Evolutionary conservation across 345 rosid genomes (phyloP), one percentile per base, ranked within the genome.

Genomic region (Mangifera indica): DNA sequence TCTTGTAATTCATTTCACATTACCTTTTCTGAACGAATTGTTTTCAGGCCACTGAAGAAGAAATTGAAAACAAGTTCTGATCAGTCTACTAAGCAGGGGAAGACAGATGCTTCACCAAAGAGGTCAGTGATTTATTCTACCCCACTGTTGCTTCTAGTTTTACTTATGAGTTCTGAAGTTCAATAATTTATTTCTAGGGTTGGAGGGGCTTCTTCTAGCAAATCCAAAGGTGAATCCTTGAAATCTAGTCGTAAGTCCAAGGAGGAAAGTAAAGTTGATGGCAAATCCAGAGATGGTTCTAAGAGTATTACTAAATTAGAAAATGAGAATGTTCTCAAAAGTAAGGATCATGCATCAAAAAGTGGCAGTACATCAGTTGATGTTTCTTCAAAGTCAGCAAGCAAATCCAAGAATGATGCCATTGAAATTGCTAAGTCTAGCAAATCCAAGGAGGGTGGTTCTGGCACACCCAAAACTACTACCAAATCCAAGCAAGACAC

Each of bases 41-140:
- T 52, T 22, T 21, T 34, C 85, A 96, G 99, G 76, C 94, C 92
- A n/a, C 82, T 45, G 74, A 89, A 76, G 81, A 93, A 95, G 87
- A 86, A 80, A 74, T 76, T 78, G 17, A 91, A 86, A 82, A 74
- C 81, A 56, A 78, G 40, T 70, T 55, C 80, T 24, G 84, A 79
- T 29, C 82, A 56, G 57, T 71, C 84, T 14, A 26, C 69, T 3
- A 86, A 84, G 81, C 85, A 83, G 73, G 73, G 74, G 32, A 88
- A 89, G 85, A 66, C 25, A 64, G 89, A 85, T 26, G 66, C 74
- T 66, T 78, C 88, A 11, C 76, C 71, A 3, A 89, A 84, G 74
- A 88, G 77, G 99, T 96, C 78, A 73, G 82, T 75, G 68, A 66
- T 60, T 66, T 51, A 48, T 56, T 29, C 53, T 8, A 49, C n/a